A percentile compares a stretch with the other conserved stretches of the same genome.
Conservation (phyloP, 2,329 filamentous ascomycete species). For the Beauveria varroae region DNA sequence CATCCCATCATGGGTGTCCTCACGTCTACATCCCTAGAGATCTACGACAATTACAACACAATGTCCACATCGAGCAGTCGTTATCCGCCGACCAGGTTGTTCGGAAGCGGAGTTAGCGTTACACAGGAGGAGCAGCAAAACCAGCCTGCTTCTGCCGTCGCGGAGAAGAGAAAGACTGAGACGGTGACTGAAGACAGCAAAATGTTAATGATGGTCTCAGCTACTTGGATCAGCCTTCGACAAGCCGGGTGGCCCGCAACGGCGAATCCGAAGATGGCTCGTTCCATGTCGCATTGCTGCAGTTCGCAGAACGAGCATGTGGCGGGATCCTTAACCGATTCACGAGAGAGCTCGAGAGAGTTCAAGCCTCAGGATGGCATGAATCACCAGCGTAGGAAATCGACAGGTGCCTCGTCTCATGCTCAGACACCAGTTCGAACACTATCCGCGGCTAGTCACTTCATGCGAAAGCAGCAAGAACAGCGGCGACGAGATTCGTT, state of each 20-base stretch:
- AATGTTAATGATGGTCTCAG: slow-evolving; percentile 30
- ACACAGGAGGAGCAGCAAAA: slow-evolving; percentile 8
- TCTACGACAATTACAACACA: slow-evolving; percentile 60
- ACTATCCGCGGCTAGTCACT: slow-evolving; percentile 20
- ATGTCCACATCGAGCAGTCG: slow-evolving; percentile 42
- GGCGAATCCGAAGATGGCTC: slow-evolving; percentile 22
- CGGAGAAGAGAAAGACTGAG: slow-evolving; percentile 24
- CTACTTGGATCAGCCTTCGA: slow-evolving; percentile 30
- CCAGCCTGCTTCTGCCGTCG: neutral
- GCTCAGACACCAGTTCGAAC: slow-evolving; percentile 15
- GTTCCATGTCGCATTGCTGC: slow-evolving; percentile 19
- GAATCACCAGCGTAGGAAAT: neutral
- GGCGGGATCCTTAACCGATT: slow-evolving; percentile 5
- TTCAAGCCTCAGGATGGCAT: neutral
- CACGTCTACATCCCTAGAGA: slow-evolving; percentile 54
- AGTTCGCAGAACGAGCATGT: slow-evolving; percentile 12
- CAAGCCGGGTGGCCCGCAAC: slow-evolving; percentile 28
- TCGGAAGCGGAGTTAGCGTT: slow-evolving; percentile 18
- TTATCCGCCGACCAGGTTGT: slow-evolving; percentile 37
- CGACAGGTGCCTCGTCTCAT: neutral
- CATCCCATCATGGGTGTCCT: slow-evolving; percentile 70
- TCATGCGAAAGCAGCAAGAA: slow-evolving; percentile 18
- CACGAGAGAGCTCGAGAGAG: slow-evolving; percentile 6
- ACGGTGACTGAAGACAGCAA: slow-evolving; percentile 27
- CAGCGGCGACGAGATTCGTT: neutral